Evolutionary conservation across 2,329 filamentous ascomycete species (phyloP).

Genomic region (Coniochaeta hoffmannii): DNA sequence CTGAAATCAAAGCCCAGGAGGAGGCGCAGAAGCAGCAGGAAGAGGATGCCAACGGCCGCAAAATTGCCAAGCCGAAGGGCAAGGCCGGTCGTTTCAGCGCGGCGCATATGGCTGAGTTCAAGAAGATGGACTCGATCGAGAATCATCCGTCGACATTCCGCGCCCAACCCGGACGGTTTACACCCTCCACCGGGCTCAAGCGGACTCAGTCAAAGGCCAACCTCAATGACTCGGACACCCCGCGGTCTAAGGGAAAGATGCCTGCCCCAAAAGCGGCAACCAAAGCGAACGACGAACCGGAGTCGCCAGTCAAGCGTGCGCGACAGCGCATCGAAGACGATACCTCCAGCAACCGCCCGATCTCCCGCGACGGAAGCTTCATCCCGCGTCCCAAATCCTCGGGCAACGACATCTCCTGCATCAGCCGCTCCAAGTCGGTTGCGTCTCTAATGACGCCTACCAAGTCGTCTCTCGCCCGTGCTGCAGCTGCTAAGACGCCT

Average conservation of each 20-base stretch:
- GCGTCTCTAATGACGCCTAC: slow-evolving; percentile 68
- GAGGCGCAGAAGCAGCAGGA: slow-evolving; percentile 45
- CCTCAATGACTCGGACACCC: slow-evolving; percentile 50
- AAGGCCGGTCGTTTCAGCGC: slow-evolving; percentile 76
- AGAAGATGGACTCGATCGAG: slow-evolving; percentile 96
- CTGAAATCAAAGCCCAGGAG: slow-evolving; percentile 55
- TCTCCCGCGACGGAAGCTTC: slow-evolving; percentile 42
- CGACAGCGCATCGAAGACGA: slow-evolving; percentile 64
- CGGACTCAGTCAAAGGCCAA: slow-evolving; percentile 48
- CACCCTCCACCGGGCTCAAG: slow-evolving; percentile 42
- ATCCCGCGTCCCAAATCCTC: slow-evolving; percentile 42
- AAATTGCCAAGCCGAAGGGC: slow-evolving; percentile 73
- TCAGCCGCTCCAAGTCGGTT: slow-evolving; percentile 38
- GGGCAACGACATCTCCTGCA: slow-evolving; percentile 26
- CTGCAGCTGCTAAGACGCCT: slow-evolving; percentile 45
- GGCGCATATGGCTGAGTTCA: slow-evolving; percentile 80
- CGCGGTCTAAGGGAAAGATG: slow-evolving; percentile 22
- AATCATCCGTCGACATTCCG: slow-evolving; percentile 76
- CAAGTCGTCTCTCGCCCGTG: slow-evolving; percentile 53
- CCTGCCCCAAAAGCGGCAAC: slow-evolving; percentile 16
- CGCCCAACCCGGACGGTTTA: slow-evolving; percentile 43
- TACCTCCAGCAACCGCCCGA: slow-evolving; percentile 55
- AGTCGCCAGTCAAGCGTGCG: slow-evolving; percentile 58
- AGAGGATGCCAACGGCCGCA: slow-evolving; percentile 45
- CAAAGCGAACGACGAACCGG: slow-evolving; percentile 20